Evolutionary conservation across 805 yeast species (phyloP), one percentile per base, ranked within the genome.

Genomic region (Ogataea glucozyma): DNA sequence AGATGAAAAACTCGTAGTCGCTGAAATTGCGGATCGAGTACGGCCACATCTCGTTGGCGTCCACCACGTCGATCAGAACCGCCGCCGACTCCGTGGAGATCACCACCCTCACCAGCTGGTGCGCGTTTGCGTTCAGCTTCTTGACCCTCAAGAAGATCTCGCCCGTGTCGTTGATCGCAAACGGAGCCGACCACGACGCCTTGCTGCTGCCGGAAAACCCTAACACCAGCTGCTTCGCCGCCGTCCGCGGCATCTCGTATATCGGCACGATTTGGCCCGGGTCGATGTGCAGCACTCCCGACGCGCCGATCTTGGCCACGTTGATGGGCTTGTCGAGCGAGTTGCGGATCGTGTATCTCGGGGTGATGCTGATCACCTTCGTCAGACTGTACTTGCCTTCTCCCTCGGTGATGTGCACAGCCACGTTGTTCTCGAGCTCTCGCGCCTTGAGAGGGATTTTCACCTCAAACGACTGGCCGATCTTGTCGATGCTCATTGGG

Each of bases 1-100:
- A 91, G 50, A 95, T 79, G 38, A 81, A 75, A 56, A 91, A 88
- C 53, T 88, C 96, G n/a, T 77, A 67, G 48, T 88, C 88, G 60
- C 93, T 87, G 64, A 88, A 90, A 61, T 93, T 93, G 47, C 97
- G 71, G 31, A 93, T 82, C 0, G 97, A 87, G 60, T 69, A 93
- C 10, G 99, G 99, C 99, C 99, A 93, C 45, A 75, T 71, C 46
- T 81, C 75, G 26, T 79, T 78, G 2, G 95, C 93, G 57, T 81
- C 81, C 31, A 75, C 76, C 26, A 91, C 62, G 50, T 82, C 83
- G 35, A 93, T 75, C 56, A 88, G 90, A 14, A 95, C 68, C 0
- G 96, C 79, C 0, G 96, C 89, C 32, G 79, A 77, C 48, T 90
- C 96, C n/a, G 88, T 69, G 26, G 83, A 60, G 19, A 88, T 77